Base-by-base conservation (phyloP, 176 grass and related monocot species). In the Ananas comosus region DNA sequence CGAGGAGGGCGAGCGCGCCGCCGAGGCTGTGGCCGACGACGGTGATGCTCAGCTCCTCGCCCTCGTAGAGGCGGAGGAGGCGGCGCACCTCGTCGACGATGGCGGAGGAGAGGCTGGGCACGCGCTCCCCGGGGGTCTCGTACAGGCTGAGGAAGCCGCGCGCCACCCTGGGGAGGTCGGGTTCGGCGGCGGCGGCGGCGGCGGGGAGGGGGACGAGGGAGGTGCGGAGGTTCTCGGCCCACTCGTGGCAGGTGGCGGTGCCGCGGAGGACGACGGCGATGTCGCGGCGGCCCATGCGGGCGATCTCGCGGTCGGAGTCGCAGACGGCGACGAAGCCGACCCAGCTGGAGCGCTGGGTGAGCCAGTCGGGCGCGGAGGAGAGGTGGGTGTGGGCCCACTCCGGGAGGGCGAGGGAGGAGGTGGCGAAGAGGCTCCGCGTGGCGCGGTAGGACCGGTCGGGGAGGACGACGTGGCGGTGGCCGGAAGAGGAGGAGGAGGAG, bases 11-110 rank as follows among this genome's bases (percentile, higher is more conserved):
- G 11, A 88, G 74, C 4, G 89, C 78, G 0, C 73, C 89, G 28
- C 89, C 89, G n/a, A 92, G 82, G 82, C 85, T 92, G 80, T 92
- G 85, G 9, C 89, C 89, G 10, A 81, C 83, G 29, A 92, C 77
- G 1, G 89, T 88, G 80, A 92, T 78, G 73, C 89, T 92, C 10
- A 92, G 58, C 73, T 88, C 89, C 66, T 92, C 89, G 5, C 89
- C 89, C 66, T 83, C 73, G 80, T 88, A 92, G 17, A 78, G 9
- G 12, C 80, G 68, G 52, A 83, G 0, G n/a, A 92, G 85, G 0
- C 82, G 76, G 16, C 10, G 64, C 24, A 88, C 79, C 52, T 92
- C 89, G 13, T 81, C 80, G 12, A 85, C 69, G 4, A 92, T 51
- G 72, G 73, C 14, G 4, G 80, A 51, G 3, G 89, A 88, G 4